Conservation (phyloP, 345 rosid genomes). For the Anastatica hierochuntica region DNA sequence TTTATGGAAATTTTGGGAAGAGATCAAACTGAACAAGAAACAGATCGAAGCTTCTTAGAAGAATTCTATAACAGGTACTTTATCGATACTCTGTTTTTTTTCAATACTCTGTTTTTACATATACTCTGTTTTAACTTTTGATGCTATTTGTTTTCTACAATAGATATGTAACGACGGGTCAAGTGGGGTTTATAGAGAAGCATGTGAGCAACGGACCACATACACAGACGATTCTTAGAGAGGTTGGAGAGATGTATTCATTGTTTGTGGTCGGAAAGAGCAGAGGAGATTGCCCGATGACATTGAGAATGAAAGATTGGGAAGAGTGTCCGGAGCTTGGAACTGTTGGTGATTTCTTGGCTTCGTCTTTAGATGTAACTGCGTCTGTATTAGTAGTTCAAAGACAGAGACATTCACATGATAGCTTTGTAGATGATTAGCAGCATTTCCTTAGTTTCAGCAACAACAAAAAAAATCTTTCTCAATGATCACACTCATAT, state of each 20-base stretch:
- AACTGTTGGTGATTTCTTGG: slow-evolving; percentile 52
- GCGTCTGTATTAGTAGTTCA: slow-evolving; percentile 69
- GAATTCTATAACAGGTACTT: slow-evolving; percentile 55
- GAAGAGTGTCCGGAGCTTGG: slow-evolving; percentile 91
- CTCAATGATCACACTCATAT: neutral
- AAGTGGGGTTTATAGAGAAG: slow-evolving; percentile 47
- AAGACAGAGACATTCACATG: slow-evolving; percentile 37
- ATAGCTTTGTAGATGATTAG: slow-evolving; percentile 21
- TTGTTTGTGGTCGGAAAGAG: slow-evolving; percentile 67
- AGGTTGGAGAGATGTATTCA: slow-evolving; percentile 41
- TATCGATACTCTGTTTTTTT: neutral
- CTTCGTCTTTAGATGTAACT: slow-evolving; percentile 45
- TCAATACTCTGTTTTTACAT: neutral
- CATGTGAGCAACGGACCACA: slow-evolving; percentile 35
- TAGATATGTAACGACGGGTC: slow-evolving; percentile 53
- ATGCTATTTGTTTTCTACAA: neutral
- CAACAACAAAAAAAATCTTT: neutral
- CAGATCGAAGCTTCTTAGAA: slow-evolving; percentile 48
- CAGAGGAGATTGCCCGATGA: slow-evolving; percentile 37
- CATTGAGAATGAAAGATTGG: slow-evolving; percentile 70
- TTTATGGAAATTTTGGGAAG: slow-evolving; percentile 33
- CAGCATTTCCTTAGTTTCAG: neutral
- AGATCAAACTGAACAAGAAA: slow-evolving; percentile 31
- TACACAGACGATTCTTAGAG: slow-evolving; percentile 37
- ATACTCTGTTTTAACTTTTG: neutral